phyloP scores from a whole-genome alignment of 2,329 filamentous ascomycete genomes.

The Colletotrichum orchidophilum region DNA sequence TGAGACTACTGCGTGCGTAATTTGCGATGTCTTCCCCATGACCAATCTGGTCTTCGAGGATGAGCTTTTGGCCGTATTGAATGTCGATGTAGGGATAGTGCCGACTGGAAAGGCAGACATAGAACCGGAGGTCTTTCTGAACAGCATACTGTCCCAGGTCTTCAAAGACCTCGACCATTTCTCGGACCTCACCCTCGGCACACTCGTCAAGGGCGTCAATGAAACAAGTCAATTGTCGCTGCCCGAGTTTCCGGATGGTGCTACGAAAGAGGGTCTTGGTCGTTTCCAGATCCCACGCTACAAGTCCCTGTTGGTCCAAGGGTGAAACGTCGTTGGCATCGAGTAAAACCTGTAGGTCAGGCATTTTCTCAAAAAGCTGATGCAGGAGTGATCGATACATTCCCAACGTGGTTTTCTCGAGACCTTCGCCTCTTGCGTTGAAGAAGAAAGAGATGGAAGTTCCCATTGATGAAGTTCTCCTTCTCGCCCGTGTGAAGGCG shows the following conservation, averaged over 20 bases:
- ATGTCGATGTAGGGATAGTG: slow-evolving; percentile 50
- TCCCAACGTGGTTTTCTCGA: slow-evolving; percentile 56
- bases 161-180: slow-evolving; percentile 56
- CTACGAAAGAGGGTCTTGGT: not conserved
- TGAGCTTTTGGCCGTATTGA: slow-evolving; percentile 26
- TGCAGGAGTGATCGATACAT: slow-evolving; percentile 60
- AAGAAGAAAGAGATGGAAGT: slow-evolving; percentile 28
- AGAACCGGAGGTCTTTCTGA: slow-evolving; percentile 35
- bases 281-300: not conserved
- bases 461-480: not conserved
- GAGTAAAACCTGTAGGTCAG: slow-evolving; percentile 41
- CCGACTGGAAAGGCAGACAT: slow-evolving; percentile 56
- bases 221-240: slow-evolving; percentile 37
- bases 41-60: slow-evolving; percentile 38
- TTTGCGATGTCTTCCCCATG: slow-evolving; percentile 39
- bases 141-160: slow-evolving; percentile 38
- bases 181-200: slow-evolving; percentile 49
- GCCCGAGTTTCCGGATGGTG: slow-evolving; percentile 13
- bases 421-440: slow-evolving; percentile 30
- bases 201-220: slow-evolving; percentile 61
- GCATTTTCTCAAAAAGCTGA: slow-evolving; percentile 51
- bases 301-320: not conserved
- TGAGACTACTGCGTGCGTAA: slow-evolving; percentile 35
- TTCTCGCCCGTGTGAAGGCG: not conserved
- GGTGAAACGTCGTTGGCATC: not conserved